Base-by-base conservation (phyloP, 768 basidiomycete genomes). In the Boletus tomentosulus region DNA sequence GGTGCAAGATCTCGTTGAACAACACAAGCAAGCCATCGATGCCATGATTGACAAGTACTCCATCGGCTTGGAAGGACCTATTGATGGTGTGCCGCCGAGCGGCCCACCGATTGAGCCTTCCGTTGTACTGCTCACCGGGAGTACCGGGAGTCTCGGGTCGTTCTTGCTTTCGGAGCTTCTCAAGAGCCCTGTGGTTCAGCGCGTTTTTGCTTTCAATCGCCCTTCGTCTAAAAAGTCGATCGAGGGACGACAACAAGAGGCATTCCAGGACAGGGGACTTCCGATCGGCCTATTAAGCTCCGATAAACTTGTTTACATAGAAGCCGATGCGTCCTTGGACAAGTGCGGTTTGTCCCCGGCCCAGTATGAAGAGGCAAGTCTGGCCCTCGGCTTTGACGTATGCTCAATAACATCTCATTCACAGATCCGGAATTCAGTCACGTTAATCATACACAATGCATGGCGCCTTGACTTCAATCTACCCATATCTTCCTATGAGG, bases 401-500 rank as follows among this genome's bases (percentile, higher is more conserved):
- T 16, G 13, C 15, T 9, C 8, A 24, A n/a, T 38, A 2, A 46
- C 4, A 9, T 13, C 3, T 35, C 15, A 2, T 35, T 16, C 3
- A 2, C 44, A 77, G 76, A 61, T 77, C 3, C 62, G 60, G 2
- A 53, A 55, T 2, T 68, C 71, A 0, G 62, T 76, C 28, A 71
- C 71, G 2, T 31, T 71, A 22, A 64, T 77, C 47, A 72, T 77
- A 24, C 76, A 77, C 48, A 74, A 67, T 3, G 76, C 77, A 2
- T 78, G 77, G 77, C 67, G 64, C 13, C 64, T 78, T 41, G 71
- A 79, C 47, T 78, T 77, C 54, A 77, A 73, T 48, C 51, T 74
- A 30, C 63, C 62, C 2, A 61, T 79, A 10, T 64, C 71, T 6
- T 77, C 78, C 1, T 76, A 77, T 48, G 76, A 77, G 33, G 70